Percentiles rank a stretch among this genome's conserved stretches.
Evolutionary conservation across 2,329 filamentous ascomycete genomes (phyloP).

Genomic region (Hypoxylon sp.): DNA sequence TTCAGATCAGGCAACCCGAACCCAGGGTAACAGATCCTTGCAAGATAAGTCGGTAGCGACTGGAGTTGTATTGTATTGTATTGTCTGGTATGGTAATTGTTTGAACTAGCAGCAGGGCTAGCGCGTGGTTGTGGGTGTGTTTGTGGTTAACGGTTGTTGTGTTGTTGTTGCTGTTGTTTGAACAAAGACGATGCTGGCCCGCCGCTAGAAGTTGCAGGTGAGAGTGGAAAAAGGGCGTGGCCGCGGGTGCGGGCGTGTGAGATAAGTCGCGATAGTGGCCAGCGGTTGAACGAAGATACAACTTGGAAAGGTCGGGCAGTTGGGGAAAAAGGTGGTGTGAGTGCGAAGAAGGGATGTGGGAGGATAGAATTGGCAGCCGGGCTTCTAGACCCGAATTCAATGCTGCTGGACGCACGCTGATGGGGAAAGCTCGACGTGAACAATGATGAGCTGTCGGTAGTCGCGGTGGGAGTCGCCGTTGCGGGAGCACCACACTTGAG

Average conservation of each 20-base stretch:
- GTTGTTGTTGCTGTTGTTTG: constrained; percentile 17
- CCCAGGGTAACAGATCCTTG: constrained; percentile 42
- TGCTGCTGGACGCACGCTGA: constrained; percentile 34
- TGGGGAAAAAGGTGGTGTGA: constrained; percentile 34
- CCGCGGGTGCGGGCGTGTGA: neutral
- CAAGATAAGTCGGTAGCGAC: constrained; percentile 36
- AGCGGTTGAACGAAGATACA: neutral
- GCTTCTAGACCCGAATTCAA: constrained; percentile 42
- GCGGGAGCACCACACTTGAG: too few species aligned
- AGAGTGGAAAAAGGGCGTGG: neutral
- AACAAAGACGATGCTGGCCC: constrained; percentile 25
- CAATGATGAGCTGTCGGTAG: constrained; percentile 42
- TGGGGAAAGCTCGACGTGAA: constrained; percentile 34
- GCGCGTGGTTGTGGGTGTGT: neutral
- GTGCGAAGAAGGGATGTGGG: constrained; percentile 26
- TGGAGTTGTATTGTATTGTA: constrained; percentile 29
- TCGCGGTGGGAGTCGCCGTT: constrained; percentile 39
- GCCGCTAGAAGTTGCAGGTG: constrained; percentile 6
- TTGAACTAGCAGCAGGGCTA: constrained; percentile 24
- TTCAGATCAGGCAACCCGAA: constrained; percentile 45
- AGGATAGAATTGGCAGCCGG: constrained; percentile 28
- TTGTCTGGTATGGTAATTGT: constrained; percentile 20
- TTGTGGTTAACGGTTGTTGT: too few species aligned
- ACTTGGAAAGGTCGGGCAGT: constrained; percentile 9
- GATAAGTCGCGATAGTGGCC: constrained; percentile 14